Conservation (phyloP, 176 grass and related monocot genomes). For the Rhipidocladum racemiflorum region DNA sequence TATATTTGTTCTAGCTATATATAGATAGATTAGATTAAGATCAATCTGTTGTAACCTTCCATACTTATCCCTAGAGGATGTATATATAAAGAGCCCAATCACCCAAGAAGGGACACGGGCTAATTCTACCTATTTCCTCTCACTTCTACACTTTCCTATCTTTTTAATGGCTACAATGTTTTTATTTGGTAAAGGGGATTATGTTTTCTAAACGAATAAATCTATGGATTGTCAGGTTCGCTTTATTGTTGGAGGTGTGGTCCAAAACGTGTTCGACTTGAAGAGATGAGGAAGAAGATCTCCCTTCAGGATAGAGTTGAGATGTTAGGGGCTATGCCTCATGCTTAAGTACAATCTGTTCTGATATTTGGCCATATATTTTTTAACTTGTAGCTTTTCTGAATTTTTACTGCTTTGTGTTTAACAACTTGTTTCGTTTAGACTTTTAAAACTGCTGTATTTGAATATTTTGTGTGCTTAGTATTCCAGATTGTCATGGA, state of each 20-base stretch:
- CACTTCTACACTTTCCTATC: background rate
- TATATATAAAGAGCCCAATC: no score
- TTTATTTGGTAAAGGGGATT: background rate
- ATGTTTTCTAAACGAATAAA: background rate
- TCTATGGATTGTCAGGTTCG: constrained; percentile 51
- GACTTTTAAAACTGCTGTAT: background rate
- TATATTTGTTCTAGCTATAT: no score
- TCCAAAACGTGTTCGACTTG: constrained; percentile 82
- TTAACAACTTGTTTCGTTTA: background rate
- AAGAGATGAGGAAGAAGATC: constrained; percentile 96
- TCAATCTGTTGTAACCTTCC: no score
- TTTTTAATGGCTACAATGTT: background rate
- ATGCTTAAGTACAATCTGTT: constrained; percentile 91
- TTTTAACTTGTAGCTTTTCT: constrained; percentile 70
- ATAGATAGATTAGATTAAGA: no score
- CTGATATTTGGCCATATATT: constrained; percentile 97
- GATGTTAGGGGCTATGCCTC: constrained; percentile 92
- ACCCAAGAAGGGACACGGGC: no score
- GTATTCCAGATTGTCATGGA: no score
- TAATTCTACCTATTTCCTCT: no score
- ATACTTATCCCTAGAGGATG: no score
- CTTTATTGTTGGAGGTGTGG: constrained; percentile 96
- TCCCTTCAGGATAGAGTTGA: constrained; percentile 96
- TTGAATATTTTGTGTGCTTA: background rate
- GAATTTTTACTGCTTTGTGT: background rate